A percentile compares a stretch with the other conserved stretches of the same genome.
Evolutionary conservation across 371 early-diverging fungal species (phyloP).

Genomic region (Phascolomyces articulosus): DNA sequence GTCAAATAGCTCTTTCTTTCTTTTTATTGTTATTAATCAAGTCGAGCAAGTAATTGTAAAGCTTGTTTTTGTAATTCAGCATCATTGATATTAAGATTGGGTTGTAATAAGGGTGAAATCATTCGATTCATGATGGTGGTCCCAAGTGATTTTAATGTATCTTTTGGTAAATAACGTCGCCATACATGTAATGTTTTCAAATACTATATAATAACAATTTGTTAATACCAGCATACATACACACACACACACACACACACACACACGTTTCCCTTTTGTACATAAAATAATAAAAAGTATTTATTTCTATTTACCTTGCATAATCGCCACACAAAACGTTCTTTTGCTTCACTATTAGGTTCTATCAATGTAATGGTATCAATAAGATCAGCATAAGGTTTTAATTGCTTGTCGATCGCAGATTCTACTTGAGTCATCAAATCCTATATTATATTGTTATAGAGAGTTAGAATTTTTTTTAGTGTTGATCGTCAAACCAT

Average conservation of each 20-base stretch:
- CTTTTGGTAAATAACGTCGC: constrained; percentile 33
- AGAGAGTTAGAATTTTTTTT: too few species aligned
- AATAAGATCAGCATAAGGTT: constrained; percentile 29
- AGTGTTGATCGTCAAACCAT: too few species aligned
- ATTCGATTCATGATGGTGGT: constrained; percentile 25
- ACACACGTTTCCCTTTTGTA: not conserved
- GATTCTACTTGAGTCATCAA: constrained; percentile 21
- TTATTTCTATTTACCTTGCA: constrained; percentile 26
- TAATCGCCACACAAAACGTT: constrained; percentile 39
- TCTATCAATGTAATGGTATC: constrained; percentile 19
- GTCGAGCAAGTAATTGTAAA: constrained; percentile 17
- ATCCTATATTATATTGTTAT: too few species aligned
- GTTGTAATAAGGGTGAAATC: constrained; percentile 31
- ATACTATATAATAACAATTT: constrained; percentile 15
- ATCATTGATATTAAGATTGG: constrained; percentile 20
- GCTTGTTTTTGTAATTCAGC: constrained; percentile 20
- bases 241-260: not conserved
- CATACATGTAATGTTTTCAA: constrained; percentile 32
- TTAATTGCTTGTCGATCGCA: constrained; percentile 33
- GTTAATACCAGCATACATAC: not conserved
- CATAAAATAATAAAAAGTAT: not conserved
- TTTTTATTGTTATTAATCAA: constrained; percentile 11
- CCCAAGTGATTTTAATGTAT: constrained; percentile 21
- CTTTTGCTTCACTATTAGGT: constrained; percentile 25
- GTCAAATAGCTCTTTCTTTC: constrained; percentile 7